phyloP scores from a whole-genome alignment of 495 filamentous ascomycete genomes.

The Penicillium atrosanguineum region DNA sequence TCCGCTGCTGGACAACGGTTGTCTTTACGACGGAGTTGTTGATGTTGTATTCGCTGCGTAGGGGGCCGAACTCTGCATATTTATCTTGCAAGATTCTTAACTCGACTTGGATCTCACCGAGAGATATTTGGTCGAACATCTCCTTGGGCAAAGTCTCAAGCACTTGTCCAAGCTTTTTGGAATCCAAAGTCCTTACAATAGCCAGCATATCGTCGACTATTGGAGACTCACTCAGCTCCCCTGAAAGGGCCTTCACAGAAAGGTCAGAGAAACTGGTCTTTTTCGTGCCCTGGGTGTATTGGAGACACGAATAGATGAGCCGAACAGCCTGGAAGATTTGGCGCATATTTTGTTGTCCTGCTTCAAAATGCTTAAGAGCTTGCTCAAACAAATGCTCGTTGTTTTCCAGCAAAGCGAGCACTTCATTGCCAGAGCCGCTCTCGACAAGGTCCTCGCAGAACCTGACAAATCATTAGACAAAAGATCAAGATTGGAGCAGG shows the following conservation, averaged over 20 bases:
- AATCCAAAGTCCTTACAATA: conserved; percentile 49
- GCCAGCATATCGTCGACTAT: conserved; percentile 54
- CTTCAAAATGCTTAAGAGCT: conserved; percentile 28
- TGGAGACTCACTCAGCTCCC: conserved; percentile 52
- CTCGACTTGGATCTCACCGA: conserved; percentile 24
- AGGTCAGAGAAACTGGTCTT: conserved; percentile 48
- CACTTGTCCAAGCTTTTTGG: conserved; percentile 28
- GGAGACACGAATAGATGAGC: conserved; percentile 44
- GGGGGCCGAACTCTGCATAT: conserved; percentile 42
- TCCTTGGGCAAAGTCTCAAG: conserved; percentile 19
- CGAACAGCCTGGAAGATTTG: conserved; percentile 46
- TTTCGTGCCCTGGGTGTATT: conserved; percentile 36
- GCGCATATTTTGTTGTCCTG: conserved; percentile 41
- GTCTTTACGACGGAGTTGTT: conserved; percentile 71
- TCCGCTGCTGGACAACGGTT: conserved; percentile 82
- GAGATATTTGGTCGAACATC: conserved; percentile 13
- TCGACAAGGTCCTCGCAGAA: conserved; percentile 47
- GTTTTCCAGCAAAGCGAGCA: conserved; percentile 51
- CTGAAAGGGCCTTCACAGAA: conserved; percentile 55
- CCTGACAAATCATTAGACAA: conserved; percentile 23
- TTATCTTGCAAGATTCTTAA: conserved; percentile 35
- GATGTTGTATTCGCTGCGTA: conserved; percentile 74
- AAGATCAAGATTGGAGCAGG: neutral
- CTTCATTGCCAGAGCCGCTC: conserved; percentile 32
- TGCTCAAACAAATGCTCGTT: conserved; percentile 45